Evolutionary conservation across 2,329 filamentous ascomycete species (phyloP).

Genomic region (Tetracladium maxilliforme): DNA sequence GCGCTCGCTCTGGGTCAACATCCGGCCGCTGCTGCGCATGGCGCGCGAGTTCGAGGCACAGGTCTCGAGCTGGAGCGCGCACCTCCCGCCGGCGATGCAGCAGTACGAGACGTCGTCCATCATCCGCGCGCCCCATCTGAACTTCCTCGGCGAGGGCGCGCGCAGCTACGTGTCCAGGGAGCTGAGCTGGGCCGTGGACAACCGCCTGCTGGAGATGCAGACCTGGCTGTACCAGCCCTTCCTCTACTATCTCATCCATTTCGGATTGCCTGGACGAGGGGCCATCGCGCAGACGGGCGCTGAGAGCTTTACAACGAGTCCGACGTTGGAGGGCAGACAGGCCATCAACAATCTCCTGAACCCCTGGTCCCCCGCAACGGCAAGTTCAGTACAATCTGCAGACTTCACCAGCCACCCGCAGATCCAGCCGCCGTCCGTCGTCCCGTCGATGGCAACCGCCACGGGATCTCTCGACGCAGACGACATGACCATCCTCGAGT

Average conservation of each 20-base stretch:
- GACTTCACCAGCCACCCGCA: too few species aligned
- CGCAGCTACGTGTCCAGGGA: slow-evolving; percentile 11
- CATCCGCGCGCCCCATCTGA: too few species aligned
- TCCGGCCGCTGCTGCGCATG: slow-evolving; percentile 10
- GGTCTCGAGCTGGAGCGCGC: slow-evolving; percentile 11
- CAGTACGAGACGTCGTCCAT: too few species aligned
- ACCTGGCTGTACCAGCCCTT: slow-evolving; percentile 16
- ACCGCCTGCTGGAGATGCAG: slow-evolving; percentile 13
- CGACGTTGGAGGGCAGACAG: too few species aligned
- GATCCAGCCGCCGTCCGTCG: background rate
- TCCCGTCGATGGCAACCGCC: background rate
- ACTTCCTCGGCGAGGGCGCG: slow-evolving; percentile 4
- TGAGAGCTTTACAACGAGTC: too few species aligned
- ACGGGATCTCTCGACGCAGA: slow-evolving; percentile 1
- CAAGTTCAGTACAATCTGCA: slow-evolving; percentile 2
- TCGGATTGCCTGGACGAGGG: too few species aligned
- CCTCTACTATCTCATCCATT: slow-evolving; percentile 13
- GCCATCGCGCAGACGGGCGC: too few species aligned
- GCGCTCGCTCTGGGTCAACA: slow-evolving; percentile 12
- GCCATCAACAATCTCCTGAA: too few species aligned
- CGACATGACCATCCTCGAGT: slow-evolving; percentile 3
- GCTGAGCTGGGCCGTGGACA: slow-evolving; percentile 15
- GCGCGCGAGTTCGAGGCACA: slow-evolving; percentile 14
- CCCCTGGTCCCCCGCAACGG: slow-evolving; percentile 1
- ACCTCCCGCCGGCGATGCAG: slow-evolving; percentile 13